Percentiles rank a stretch among this genome's conserved stretches.
Conservation (phyloP, 805 yeast genomes). For the Barnettozyma californica region DNA sequence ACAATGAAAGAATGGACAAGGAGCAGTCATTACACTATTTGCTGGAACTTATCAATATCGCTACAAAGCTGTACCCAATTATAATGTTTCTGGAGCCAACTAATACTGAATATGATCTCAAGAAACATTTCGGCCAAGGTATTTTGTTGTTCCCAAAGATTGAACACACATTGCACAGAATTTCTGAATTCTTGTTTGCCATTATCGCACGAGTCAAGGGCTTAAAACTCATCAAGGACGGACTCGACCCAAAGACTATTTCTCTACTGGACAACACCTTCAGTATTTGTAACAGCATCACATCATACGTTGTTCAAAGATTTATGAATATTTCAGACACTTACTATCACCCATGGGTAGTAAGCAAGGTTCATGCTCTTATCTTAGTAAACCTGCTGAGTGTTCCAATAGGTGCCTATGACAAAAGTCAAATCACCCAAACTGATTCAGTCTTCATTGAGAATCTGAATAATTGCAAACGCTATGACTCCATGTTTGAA, state of each 20-base stretch:
- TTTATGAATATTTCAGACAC: conserved; percentile 11
- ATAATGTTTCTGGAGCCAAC: conserved; percentile 15
- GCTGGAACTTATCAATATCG: conserved; percentile 5
- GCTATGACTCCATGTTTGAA: conserved; percentile 17
- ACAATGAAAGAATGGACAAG: conserved; percentile 11
- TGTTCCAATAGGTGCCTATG: conserved; percentile 10
- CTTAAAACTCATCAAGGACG: conserved; percentile 10
- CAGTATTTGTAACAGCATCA: neutral
- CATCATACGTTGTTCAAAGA: neutral
- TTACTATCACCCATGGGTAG: conserved; percentile 25
- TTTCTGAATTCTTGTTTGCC: conserved; percentile 16
- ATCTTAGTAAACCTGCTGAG: conserved; percentile 13
- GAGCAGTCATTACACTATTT: conserved; percentile 14
- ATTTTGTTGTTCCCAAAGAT: conserved; percentile 18
- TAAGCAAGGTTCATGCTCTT: conserved; percentile 18
- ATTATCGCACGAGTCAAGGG: conserved; percentile 16
- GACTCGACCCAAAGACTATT: conserved; percentile 1
- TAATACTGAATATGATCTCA: conserved; percentile 12
- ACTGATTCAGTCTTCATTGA: conserved; percentile 12
- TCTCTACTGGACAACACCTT: conserved; percentile 12
- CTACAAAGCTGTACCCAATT: conserved; percentile 8
- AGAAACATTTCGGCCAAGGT: conserved; percentile 20
- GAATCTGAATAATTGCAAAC: conserved; percentile 8
- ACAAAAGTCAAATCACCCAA: neutral
- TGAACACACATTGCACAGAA: conserved; percentile 19